Percentiles rank a stretch among this genome's conserved stretches.
Evolutionary conservation across 2,329 filamentous ascomycete species (phyloP).

Genomic region (Calonectria hongkongensis): DNA sequence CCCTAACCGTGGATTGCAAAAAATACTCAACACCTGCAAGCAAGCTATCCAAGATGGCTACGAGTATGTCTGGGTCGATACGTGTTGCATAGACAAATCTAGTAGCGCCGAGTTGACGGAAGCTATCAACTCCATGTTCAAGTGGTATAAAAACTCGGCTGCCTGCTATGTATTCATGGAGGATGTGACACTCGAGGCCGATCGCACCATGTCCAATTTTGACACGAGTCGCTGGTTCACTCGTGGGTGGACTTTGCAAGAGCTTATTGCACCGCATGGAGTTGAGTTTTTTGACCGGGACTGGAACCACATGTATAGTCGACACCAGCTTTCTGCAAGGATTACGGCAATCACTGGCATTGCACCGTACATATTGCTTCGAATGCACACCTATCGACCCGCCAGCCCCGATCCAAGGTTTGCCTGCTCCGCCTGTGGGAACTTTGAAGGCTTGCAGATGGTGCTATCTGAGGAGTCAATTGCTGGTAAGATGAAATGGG

Average conservation of each 20-base stretch:
- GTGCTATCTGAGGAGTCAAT: slow-evolving; percentile 43
- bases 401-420: slow-evolving; percentile 41
- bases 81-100: slow-evolving; percentile 52
- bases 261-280: slow-evolving; percentile 51
- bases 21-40: slow-evolving; percentile 48
- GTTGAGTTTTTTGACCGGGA: slow-evolving; percentile 51
- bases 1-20: slow-evolving; percentile 45
- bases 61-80: slow-evolving; percentile 51
- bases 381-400: slow-evolving; percentile 39
- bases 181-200: slow-evolving; percentile 43
- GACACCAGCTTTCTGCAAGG: slow-evolving; percentile 41
- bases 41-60: slow-evolving; percentile 43
- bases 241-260: slow-evolving; percentile 52
- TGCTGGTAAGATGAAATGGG: slow-evolving; percentile 61
- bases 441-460: not conserved
- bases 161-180: slow-evolving; percentile 49
- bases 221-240: slow-evolving; percentile 51
- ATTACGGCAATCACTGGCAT: slow-evolving; percentile 49
- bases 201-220: slow-evolving; percentile 35
- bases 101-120: slow-evolving; percentile 52
- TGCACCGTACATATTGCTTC: not conserved
- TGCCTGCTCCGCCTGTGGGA: slow-evolving; percentile 38
- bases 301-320: slow-evolving; percentile 46
- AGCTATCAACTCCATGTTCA: slow-evolving; percentile 53
- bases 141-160: slow-evolving; percentile 48